Conservation (phyloP, 2,329 filamentous ascomycete species). For the Calonectria pseudoreteaudii region DNA sequence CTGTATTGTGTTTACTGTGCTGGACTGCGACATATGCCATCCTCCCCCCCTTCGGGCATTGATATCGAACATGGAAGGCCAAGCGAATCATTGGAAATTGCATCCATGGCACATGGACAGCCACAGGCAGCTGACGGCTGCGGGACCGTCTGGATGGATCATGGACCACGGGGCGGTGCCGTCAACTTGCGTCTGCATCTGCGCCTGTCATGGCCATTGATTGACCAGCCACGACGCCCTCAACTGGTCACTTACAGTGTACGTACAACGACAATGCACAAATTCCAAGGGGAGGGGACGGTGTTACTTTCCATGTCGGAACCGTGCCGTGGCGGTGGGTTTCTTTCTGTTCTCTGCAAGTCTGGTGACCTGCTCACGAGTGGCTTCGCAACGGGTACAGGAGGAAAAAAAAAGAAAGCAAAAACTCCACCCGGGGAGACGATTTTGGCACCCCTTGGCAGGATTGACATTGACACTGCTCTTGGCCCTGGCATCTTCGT, state of each 20-base stretch:
- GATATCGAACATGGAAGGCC: slow-evolving; percentile 9
- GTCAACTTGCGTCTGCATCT: slow-evolving; percentile 5
- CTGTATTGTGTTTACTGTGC: neutral
- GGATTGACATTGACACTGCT: slow-evolving; percentile 8
- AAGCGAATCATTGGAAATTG: slow-evolving; percentile 5
- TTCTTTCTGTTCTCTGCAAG: slow-evolving; percentile 4
- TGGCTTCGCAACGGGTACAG: slow-evolving; percentile 10
- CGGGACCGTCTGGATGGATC: slow-evolving; percentile 10
- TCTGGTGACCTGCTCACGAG: slow-evolving; percentile 24
- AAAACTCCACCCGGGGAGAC: slow-evolving; percentile 9
- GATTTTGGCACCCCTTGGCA: slow-evolving; percentile 9
- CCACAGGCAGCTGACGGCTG: slow-evolving; percentile 1
- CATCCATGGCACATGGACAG: neutral
- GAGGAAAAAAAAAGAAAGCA: neutral
- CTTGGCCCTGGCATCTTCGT: neutral
- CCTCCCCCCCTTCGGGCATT: neutral
- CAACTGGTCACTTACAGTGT: neutral
- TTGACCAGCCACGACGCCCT: slow-evolving; percentile 7
- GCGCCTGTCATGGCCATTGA: slow-evolving; percentile 15
- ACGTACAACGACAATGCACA: neutral
- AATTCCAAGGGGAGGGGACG: neutral
- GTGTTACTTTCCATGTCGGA: slow-evolving; percentile 17
- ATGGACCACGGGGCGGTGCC: slow-evolving; percentile 7
- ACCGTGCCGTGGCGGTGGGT: slow-evolving; percentile 32
- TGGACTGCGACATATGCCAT: neutral